Percentiles rank a stretch among this genome's conserved stretches.
Conservation (phyloP, 345 rosid species). For the Arabidopsis suecica region DNA sequence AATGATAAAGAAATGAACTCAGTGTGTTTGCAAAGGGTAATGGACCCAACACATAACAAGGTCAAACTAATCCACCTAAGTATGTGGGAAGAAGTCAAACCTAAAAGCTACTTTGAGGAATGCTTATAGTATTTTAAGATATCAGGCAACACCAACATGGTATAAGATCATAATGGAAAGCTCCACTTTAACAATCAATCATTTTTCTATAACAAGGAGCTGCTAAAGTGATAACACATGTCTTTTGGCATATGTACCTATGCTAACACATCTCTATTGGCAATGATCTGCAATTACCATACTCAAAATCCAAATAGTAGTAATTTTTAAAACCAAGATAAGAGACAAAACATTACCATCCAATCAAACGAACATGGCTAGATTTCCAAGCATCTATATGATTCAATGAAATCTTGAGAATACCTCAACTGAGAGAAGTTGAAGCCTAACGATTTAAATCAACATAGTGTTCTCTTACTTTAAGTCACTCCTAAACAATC, state of each 20-base stretch:
- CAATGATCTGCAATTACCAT: neutral
- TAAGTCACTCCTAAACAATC: neutral
- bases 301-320: neutral
- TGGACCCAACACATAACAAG: conserved; percentile 39
- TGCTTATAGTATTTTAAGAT: conserved; percentile 29
- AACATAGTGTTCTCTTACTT: conserved; percentile 2
- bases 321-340: neutral
- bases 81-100: conserved; percentile 37
- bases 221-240: conserved; percentile 20
- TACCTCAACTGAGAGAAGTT: conserved; percentile 9
- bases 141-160: conserved; percentile 36
- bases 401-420: neutral
- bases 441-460: neutral
- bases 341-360: neutral
- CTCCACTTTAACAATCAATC: conserved; percentile 7
- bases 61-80: conserved; percentile 30
- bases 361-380: neutral
- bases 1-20: conserved; percentile 29
- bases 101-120: conserved; percentile 40
- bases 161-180: conserved; percentile 22
- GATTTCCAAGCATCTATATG: neutral
- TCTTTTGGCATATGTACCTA: neutral
- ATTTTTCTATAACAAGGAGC: conserved; percentile 6
- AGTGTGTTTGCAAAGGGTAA: conserved; percentile 18
- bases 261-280: conserved; percentile 11